Base-by-base conservation (phyloP, 257 asterid species). In the Solanum etuberosum region DNA sequence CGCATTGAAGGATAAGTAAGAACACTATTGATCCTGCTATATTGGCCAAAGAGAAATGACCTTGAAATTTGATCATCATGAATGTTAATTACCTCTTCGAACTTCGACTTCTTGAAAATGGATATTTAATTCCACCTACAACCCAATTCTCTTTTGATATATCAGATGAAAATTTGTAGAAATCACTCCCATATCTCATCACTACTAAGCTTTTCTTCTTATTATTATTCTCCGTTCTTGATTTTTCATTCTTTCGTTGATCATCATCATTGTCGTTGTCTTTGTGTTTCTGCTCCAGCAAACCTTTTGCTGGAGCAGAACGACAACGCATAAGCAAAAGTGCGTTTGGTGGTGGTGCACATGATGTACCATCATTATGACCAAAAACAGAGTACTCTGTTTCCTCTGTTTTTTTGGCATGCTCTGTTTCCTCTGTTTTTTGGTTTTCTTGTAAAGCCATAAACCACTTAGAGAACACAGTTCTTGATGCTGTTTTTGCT, bases 221-320 rank as follows among this genome's bases (percentile, higher is more conserved):
- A 0, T 15, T 87, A 42, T 27, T 48, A 48, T 48, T 48, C 57
- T 48, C 57, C 23, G 12, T 35, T 83, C 59, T 23, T 23, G 9
- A 46, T 31, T 65, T 59, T 5, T 63, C 83, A n/a, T 73, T 86
- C 12, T 87, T 78, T 32, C 43, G 87, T 7, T 48, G 21, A 15
- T 72, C 72, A 9, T 84, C 59, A 48, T 84, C 72, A 6, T 78
- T 65, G 0, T 90, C 59, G 11, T 82, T 37, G 20, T 86, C 61
- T 51, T 92, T 93, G 10, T 90, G 88, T 32, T 43, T 89, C 86
- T 92, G 94, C 86, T 91, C 95, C 38, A 92, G 88, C 98, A 98
- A 92, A 54, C 93, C 92, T 89, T 94, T 93, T 14, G 96, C 95
- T n/a, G 98, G 98, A 86, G 98, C 98, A 12, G 98, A 95, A 25